Evolutionary conservation across 306 rosid genomes (phyloP).

Genomic region (Rosa chinensis): DNA sequence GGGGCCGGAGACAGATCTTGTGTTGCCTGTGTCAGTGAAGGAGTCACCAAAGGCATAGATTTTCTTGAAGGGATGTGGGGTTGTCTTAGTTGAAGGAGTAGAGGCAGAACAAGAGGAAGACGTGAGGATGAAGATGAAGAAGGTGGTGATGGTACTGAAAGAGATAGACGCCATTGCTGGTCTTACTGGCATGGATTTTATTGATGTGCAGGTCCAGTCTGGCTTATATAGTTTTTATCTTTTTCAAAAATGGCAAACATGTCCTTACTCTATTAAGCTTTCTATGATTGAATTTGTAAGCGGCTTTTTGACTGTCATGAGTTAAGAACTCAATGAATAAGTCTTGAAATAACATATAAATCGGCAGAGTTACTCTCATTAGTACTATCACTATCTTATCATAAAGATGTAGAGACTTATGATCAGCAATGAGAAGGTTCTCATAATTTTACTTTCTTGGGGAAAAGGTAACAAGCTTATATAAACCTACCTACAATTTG

Average conservation of each 20-base stretch:
- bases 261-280: not conserved
- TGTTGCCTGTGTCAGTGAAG: conserved; percentile 96
- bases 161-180: conserved; percentile 34
- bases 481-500: not conserved
- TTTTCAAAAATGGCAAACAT: not conserved
- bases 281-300: not conserved
- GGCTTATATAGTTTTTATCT: not conserved
- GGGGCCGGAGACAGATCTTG: conserved; percentile 64
- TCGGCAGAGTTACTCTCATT: not conserved
- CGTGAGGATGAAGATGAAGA: conserved; percentile 34
- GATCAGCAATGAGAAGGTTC: not conserved
- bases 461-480: not conserved
- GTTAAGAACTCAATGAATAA: not conserved
- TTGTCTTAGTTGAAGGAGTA: conserved; percentile 15
- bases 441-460: not conserved
- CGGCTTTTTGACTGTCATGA: not conserved
- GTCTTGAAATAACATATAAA: not conserved
- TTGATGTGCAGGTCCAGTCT: not conserved
- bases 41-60: conserved; percentile 92
- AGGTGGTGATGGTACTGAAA: conserved; percentile 11
- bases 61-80: conserved; percentile 55
- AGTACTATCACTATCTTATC: not conserved
- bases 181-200: not conserved
- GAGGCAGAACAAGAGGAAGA: conserved; percentile 17
- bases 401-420: not conserved